Conservation (phyloP, 1,284 basidiomycete species). For the Cutaneotrichosporon sp. region DNA sequence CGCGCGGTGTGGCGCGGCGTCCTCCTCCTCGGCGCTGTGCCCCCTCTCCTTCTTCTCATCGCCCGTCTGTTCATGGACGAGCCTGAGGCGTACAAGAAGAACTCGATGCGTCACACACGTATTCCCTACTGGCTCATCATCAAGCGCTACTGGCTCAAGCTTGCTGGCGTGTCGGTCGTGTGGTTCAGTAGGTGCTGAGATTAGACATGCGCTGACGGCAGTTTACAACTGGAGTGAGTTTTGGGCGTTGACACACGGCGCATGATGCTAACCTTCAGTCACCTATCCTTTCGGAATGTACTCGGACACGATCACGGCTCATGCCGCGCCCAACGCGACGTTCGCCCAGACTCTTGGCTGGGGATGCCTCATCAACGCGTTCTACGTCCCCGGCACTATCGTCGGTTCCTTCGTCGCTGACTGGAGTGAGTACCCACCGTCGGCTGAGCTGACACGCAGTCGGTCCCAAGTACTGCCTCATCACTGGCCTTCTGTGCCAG, state of each 20-base stretch:
- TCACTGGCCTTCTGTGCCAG: constrained; percentile 64
- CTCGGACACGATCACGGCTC: constrained; percentile 57
- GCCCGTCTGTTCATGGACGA: constrained; percentile 86
- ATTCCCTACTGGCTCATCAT: constrained; percentile 66
- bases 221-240: constrained; percentile 56
- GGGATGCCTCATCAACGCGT: constrained; percentile 49
- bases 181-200: constrained; percentile 55
- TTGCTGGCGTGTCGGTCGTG: constrained; percentile 26
- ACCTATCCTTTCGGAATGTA: constrained; percentile 70
- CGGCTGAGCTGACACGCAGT: constrained; percentile 12
- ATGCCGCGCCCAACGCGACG: constrained; percentile 20
- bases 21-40: constrained; percentile 79
- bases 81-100: constrained; percentile 49
- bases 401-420: constrained; percentile 37
- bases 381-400: constrained; percentile 48
- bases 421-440: constrained; percentile 8
- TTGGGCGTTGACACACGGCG: constrained; percentile 54
- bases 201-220: no score
- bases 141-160: constrained; percentile 59
- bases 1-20: constrained; percentile 77
- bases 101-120: constrained; percentile 61
- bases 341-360: constrained; percentile 42
- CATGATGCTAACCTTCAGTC: constrained; percentile 1
- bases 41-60: constrained; percentile 68
- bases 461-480: constrained; percentile 61